Conservation (phyloP, 345 rosid genomes). For the Euphorbia lathyris region DNA sequence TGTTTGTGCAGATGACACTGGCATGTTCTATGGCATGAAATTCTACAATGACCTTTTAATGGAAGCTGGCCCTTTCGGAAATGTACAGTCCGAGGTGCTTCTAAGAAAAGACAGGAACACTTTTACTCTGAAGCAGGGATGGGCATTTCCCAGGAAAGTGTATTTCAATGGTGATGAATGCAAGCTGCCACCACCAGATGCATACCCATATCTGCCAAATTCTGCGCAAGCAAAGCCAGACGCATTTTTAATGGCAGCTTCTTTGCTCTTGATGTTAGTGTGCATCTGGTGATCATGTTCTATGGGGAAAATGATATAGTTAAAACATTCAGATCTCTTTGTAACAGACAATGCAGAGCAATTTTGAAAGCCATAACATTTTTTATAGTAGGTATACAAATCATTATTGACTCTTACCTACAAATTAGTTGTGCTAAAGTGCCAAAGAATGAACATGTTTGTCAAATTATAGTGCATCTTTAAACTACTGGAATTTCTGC, state of each 20-base stretch:
- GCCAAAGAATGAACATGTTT: slow-evolving; percentile 1
- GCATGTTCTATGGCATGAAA: slow-evolving; percentile 81
- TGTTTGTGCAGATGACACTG: slow-evolving; percentile 70
- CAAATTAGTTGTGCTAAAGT: not conserved
- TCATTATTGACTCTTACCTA: slow-evolving; percentile 13
- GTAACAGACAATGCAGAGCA: slow-evolving; percentile 8
- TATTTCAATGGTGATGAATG: slow-evolving; percentile 95
- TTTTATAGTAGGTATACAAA: slow-evolving; percentile 7
- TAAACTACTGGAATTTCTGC: not conserved
- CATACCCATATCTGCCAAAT: slow-evolving; percentile 80
- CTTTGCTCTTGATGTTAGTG: slow-evolving; percentile 27
- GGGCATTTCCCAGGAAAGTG: slow-evolving; percentile 91
- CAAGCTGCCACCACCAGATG: slow-evolving; percentile 82
- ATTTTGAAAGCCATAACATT: slow-evolving; percentile 16
- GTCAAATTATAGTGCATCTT: not conserved
- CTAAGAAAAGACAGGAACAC: slow-evolving; percentile 68
- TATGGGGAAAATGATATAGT: not conserved
- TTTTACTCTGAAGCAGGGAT: slow-evolving; percentile 80
- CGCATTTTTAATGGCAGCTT: slow-evolving; percentile 22
- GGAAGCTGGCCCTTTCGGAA: slow-evolving; percentile 91
- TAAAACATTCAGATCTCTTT: slow-evolving; percentile 6
- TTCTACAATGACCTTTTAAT: slow-evolving; percentile 77
- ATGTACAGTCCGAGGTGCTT: slow-evolving; percentile 87
- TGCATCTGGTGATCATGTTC: slow-evolving; percentile 16
- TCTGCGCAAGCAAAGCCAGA: slow-evolving; percentile 35